Evolutionary conservation across 139 green algal genomes (phyloP).

Genomic region (Mychonastes homosphaera): DNA sequence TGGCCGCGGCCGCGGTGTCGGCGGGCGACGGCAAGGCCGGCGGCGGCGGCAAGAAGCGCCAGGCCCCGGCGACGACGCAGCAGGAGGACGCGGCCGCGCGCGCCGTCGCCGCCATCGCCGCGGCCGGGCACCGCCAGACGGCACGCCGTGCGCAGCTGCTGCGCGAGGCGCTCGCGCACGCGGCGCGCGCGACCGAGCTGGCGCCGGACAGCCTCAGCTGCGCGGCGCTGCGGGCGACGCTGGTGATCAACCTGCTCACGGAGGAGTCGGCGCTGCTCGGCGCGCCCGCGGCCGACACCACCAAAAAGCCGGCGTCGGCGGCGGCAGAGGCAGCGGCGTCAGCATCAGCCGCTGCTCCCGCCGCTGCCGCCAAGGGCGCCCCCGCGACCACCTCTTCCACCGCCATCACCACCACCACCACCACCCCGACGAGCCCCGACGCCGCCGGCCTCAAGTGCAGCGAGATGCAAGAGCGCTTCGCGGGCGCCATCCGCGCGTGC

Average conservation of each 20-base stretch:
- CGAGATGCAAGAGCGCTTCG: conserved; percentile 27
- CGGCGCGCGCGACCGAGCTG: conserved; percentile 26
- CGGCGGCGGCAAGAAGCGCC: too few relatives aligned
- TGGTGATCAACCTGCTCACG: conserved; percentile 49
- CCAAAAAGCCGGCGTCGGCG: conserved; percentile 5
- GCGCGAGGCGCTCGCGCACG: conserved; percentile 26
- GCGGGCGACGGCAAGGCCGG: too few relatives aligned
- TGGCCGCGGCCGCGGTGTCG: too few relatives aligned
- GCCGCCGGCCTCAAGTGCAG: conserved; percentile 13
- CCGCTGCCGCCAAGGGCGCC: background rate
- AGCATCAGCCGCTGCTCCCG: background rate
- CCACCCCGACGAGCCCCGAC: background rate
- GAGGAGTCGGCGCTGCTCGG: conserved; percentile 34
- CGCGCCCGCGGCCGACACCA: background rate
- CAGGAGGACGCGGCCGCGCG: background rate
- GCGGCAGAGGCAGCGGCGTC: background rate
- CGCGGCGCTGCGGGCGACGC: conserved; percentile 38
- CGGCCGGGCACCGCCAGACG: background rate
- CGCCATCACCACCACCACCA: background rate
- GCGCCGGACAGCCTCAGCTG: conserved; percentile 34
- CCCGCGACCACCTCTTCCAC: too few relatives aligned
- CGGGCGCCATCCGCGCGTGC: conserved; percentile 32
- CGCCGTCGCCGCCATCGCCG: conserved; percentile 2
- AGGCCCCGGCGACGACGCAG: too few relatives aligned
- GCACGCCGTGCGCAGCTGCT: conserved; percentile 32